These are phyloP conservation scores for Fusarium sp. DNA, from an alignment of 2,329 filamentous ascomycete genomes.

Conservation along the genomic window DNA sequence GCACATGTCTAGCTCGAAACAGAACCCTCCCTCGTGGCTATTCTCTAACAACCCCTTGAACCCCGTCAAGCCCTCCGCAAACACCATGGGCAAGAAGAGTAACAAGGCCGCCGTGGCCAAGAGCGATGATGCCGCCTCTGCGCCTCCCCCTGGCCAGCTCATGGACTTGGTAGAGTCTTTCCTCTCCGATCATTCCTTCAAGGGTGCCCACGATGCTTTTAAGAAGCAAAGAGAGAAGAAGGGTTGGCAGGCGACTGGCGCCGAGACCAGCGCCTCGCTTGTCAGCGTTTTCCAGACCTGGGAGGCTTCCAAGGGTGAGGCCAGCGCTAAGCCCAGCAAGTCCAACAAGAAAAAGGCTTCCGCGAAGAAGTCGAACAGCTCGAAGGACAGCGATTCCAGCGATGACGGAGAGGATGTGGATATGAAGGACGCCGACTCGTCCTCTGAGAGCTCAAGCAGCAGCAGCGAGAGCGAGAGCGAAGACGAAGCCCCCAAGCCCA, in stretches of 20 bases:
- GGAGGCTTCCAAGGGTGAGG: constrained; percentile 51
- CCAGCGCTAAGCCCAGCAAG: constrained; percentile 36
- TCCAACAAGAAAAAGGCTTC: constrained; percentile 39
- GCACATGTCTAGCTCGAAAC: constrained; percentile 51
- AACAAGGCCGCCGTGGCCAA: constrained; percentile 34
- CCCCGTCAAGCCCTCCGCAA: constrained; percentile 29
- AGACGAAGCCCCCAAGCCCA: constrained; percentile 37
- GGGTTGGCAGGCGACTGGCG: constrained; percentile 54
- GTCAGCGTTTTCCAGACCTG: constrained; percentile 64
- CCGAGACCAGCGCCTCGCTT: constrained; percentile 54
- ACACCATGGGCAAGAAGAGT: constrained; percentile 52
- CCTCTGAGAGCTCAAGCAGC: constrained; percentile 49
- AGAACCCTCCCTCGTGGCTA: constrained; percentile 56
- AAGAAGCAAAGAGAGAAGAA: constrained; percentile 70
- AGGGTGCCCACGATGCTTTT: constrained; percentile 71
- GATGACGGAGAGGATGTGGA: constrained; percentile 55
- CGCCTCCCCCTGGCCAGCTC: constrained; percentile 68
- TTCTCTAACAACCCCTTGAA: constrained; percentile 56
- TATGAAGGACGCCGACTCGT: constrained; percentile 60
- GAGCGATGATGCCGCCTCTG: constrained; percentile 32
- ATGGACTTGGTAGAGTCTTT: constrained; percentile 76
- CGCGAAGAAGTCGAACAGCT: constrained; percentile 30
- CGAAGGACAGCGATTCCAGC: constrained; percentile 46
- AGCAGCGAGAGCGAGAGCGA: constrained; percentile 42
- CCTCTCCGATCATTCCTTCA: constrained; percentile 74